phyloP scores from a whole-genome alignment of 371 early-diverging fungal species.

The Mortierella sp. region DNA sequence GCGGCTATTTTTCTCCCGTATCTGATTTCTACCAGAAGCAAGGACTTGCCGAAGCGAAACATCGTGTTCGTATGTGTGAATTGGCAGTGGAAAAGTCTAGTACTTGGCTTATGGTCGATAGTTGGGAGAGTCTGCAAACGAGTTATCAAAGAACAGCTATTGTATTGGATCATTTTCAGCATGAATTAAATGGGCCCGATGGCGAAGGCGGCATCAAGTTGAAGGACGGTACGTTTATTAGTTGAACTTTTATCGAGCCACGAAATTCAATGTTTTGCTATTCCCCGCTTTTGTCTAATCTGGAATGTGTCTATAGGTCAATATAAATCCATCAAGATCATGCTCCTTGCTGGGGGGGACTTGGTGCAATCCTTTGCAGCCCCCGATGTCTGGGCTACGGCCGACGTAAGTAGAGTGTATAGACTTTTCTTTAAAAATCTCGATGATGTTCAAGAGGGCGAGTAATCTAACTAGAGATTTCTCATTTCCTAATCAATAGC shows the following conservation, averaged over 20 bases:
- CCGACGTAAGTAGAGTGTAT: conserved; percentile 80
- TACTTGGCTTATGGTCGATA: conserved; percentile 96
- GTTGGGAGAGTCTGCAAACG: conserved; percentile 91
- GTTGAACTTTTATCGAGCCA: neutral
- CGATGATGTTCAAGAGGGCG: too few relatives aligned
- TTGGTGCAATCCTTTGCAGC: conserved; percentile 95
- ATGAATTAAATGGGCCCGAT: conserved; percentile 79
- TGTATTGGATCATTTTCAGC: conserved; percentile 95
- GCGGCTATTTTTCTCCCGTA: conserved; percentile 97
- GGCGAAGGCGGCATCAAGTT: conserved; percentile 67
- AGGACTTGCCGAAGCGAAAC: conserved; percentile 86
- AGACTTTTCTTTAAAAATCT: neutral
- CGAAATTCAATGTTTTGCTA: neutral
- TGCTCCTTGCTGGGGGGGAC: conserved; percentile 97
- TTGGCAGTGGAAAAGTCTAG: conserved; percentile 86
- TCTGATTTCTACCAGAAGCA: conserved; percentile 93
- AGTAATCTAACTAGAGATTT: neutral
- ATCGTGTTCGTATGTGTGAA: conserved; percentile 95
- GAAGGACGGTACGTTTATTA: conserved; percentile 22
- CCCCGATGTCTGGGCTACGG: conserved; percentile 91
- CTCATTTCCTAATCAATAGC: conserved; percentile 61
- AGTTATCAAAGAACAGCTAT: conserved; percentile 89
- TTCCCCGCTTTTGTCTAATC: neutral
- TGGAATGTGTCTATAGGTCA: conserved; percentile 56
- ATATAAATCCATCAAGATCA: conserved; percentile 78